A percentile compares a stretch with the other conserved stretches of the same genome.
Evolutionary conservation across 768 basidiomycete species (phyloP).

Genomic region (Cyclocybe cylindracea): DNA sequence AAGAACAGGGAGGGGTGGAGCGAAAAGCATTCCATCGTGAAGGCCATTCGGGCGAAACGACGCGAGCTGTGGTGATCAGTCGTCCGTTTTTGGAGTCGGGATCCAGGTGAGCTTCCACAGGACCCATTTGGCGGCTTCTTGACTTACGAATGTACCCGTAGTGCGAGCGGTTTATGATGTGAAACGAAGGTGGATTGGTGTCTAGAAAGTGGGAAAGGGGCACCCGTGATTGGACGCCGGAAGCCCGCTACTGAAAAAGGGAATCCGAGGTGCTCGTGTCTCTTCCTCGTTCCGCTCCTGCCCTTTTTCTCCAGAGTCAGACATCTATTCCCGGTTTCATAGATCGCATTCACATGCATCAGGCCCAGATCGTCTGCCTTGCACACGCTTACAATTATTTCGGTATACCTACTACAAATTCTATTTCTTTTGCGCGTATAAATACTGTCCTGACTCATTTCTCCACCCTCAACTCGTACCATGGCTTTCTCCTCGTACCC

Average conservation of each 20-base stretch:
- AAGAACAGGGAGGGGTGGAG: slow-evolving; percentile 63
- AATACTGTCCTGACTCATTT: slow-evolving; percentile 21
- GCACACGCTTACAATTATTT: slow-evolving; percentile 17
- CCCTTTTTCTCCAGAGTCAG: slow-evolving; percentile 20
- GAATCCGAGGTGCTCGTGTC: slow-evolving; percentile 21
- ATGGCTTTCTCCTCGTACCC: slow-evolving; percentile 20
- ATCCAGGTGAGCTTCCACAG: background rate
- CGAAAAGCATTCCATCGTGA: slow-evolving; percentile 60
- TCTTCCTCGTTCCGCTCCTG: slow-evolving; percentile 28
- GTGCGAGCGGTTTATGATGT: background rate
- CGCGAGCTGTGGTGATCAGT: slow-evolving; percentile 67
- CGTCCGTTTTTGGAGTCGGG: slow-evolving; percentile 3
- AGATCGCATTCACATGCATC: slow-evolving; percentile 32
- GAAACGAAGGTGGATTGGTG: background rate
- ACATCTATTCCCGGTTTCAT: slow-evolving; percentile 22
- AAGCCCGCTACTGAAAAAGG: slow-evolving; percentile 34
- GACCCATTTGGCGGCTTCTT: background rate
- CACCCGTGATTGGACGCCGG: slow-evolving; percentile 34
- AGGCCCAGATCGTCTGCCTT: slow-evolving; percentile 5
- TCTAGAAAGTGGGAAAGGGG: slow-evolving; percentile 8
- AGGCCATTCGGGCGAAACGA: slow-evolving; percentile 67
- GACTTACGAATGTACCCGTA: background rate
- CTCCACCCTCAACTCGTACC: slow-evolving; percentile 12
- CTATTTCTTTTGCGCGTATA: slow-evolving; percentile 22
- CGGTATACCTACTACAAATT: slow-evolving; percentile 19